Conservation (phyloP, 2,329 filamentous ascomycete genomes). For the Purpureocillium lavendulum region DNA sequence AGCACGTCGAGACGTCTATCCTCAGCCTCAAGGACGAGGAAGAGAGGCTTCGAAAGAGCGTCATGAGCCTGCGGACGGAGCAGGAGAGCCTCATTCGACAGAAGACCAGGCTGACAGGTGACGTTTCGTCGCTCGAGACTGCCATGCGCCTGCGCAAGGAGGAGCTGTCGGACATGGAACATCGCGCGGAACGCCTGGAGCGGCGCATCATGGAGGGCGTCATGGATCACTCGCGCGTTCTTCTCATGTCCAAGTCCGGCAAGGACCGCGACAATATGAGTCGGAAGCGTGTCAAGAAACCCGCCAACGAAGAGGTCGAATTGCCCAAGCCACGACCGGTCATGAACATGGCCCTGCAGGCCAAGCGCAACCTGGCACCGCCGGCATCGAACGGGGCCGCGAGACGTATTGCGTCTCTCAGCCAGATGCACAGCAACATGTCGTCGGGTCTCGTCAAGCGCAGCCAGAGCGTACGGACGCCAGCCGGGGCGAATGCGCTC, state of each 20-base stretch:
- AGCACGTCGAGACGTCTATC: slow-evolving; percentile 51
- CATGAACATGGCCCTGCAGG: slow-evolving; percentile 45
- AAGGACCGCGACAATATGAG: slow-evolving; percentile 48
- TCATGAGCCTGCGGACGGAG: slow-evolving; percentile 54
- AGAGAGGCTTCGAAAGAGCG: slow-evolving; percentile 41
- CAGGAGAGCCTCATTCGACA: slow-evolving; percentile 69
- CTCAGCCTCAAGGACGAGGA: slow-evolving; percentile 42
- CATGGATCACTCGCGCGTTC: slow-evolving; percentile 86
- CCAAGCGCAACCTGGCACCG: slow-evolving; percentile 38
- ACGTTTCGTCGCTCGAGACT: slow-evolving; percentile 86
- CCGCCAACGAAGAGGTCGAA: slow-evolving; percentile 15
- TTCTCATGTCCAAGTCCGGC: slow-evolving; percentile 66
- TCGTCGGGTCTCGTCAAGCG: slow-evolving; percentile 58
- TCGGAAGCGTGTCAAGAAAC: slow-evolving; percentile 45
- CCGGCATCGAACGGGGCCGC: slow-evolving; percentile 47
- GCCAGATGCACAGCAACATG: slow-evolving; percentile 76
- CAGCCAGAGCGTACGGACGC: slow-evolving; percentile 68
- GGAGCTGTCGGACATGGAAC: slow-evolving; percentile 85
- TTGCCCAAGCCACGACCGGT: slow-evolving; percentile 22
- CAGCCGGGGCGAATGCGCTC: slow-evolving; percentile 34
- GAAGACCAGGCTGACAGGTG: slow-evolving; percentile 71
- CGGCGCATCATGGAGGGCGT: slow-evolving; percentile 90
- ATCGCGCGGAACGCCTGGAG: slow-evolving; percentile 79
- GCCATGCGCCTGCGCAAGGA: slow-evolving; percentile 82
- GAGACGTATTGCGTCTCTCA: slow-evolving; percentile 81